Conservation (phyloP, 1,284 basidiomycete genomes). For the Trichosporon inkin region DNA sequence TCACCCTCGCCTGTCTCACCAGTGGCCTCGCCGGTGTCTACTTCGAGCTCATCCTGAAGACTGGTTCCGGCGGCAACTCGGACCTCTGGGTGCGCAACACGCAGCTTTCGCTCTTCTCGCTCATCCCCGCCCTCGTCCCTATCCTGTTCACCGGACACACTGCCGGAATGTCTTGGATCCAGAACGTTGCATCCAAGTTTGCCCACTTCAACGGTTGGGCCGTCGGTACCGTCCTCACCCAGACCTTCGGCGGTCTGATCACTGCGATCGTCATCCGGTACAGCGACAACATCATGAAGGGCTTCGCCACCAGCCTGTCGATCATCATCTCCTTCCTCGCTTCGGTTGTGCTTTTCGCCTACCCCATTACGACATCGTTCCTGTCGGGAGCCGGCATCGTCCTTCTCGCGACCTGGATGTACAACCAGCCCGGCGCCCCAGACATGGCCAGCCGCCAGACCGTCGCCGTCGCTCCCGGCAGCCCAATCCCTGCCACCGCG, state of each 20-base stretch:
- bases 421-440: conserved; percentile 60
- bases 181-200: conserved; percentile 40
- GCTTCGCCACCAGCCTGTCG: conserved; percentile 87
- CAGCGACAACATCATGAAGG: conserved; percentile 60
- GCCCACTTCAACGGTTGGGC: conserved; percentile 75
- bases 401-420: conserved; percentile 80
- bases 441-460: conserved; percentile 30
- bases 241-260: conserved; percentile 83
- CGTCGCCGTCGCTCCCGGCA: conserved; percentile 44
- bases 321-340: conserved; percentile 91
- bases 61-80: conserved; percentile 50
- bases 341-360: conserved; percentile 80
- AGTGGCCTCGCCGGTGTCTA: conserved; percentile 98
- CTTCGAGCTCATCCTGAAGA: conserved; percentile 96
- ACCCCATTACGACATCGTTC: conserved; percentile 78
- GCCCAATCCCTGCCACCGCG: conserved; percentile 42
- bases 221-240: conserved; percentile 80
- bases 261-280: conserved; percentile 65
- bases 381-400: conserved; percentile 76
- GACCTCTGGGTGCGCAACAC: conserved; percentile 97
- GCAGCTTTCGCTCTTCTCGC: conserved; percentile 88
- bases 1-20: conserved; percentile 86
- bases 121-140: conserved; percentile 82
- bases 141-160: conserved; percentile 60
- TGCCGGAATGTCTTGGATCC: conserved; percentile 34